Conservation (phyloP, 345 rosid genomes). For the Salix udensis region DNA sequence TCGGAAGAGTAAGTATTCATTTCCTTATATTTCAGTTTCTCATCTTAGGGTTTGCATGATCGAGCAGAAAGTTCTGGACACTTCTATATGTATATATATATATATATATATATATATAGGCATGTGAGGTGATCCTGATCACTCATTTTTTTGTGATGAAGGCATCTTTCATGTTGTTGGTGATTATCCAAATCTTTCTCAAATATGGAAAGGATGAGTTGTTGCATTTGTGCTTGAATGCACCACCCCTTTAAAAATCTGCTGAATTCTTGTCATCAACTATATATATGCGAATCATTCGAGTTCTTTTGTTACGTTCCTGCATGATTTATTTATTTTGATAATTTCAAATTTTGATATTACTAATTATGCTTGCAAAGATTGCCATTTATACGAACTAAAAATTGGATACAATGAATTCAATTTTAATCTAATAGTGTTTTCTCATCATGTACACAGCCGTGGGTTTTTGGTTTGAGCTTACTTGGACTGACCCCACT, state of each 20-base stretch:
- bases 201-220: background rate
- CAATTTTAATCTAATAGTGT: background rate
- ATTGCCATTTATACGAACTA: background rate
- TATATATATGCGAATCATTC: background rate
- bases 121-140: background rate
- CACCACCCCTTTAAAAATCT: background rate
- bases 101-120: background rate
- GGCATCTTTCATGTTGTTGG: background rate
- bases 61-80: background rate
- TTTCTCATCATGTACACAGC: constrained; percentile 39
- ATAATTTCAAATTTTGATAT: background rate
- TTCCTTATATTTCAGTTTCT: background rate
- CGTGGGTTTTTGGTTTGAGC: constrained; percentile 44
- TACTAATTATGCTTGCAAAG: background rate
- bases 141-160: background rate
- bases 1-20: constrained; percentile 47
- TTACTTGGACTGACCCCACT: constrained; percentile 20
- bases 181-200: background rate
- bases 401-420: background rate
- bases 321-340: background rate
- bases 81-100: background rate
- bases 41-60: background rate
- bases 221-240: background rate
- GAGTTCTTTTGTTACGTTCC: background rate
- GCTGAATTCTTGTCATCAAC: background rate